Base-by-base conservation (phyloP, 1,139 yeast species). In the Arxiozyma slooffiae region DNA sequence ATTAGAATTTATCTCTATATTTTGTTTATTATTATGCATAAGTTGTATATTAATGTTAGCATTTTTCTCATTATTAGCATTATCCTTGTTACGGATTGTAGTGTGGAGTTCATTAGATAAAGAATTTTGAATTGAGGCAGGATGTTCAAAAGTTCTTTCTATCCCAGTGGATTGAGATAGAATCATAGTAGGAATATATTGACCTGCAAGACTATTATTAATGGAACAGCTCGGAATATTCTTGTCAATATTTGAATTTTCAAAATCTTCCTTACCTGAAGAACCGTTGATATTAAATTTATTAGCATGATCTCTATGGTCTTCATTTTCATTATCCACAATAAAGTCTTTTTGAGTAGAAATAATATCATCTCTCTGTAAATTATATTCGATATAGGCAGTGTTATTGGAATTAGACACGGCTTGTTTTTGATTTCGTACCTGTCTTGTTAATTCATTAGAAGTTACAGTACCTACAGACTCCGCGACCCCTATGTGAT, bases 151-250 rank as follows among this genome's bases (percentile, higher is more conserved):
- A 4, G 67, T 68, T 46, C 72, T 60, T 42, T 74, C 78, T 46
- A 72, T 67, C 0, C 80, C 80, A 0, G 78, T 75, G 0, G 80
- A 75, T 54, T 76, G 79, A 2, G 80, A 76, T 7, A 76, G 61
- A 8, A 70, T 68, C 71, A 70, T 69, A 47, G 64, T 62, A n/a
- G 71, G 73, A 34, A 66, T 60, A 51, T 69, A 69, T 44, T 68
- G 66, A 24, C 67, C 64, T 1, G 38, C 30, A 2, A 20, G 41
- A 30, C 26, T 38, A 45, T 30, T 45, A 3, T 39, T 39, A 7
- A 26, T 21, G 3, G 11, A 23, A 7, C 30, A 20, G 11, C 24
- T 39, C 30, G 7, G 26, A 17, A 16, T 17, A 11, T 16, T 36
- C 7, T 2, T 20, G 7, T 23, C 26, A 24, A 38, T 18, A 17